A percentile compares a stretch with the other conserved stretches of the same genome.
phyloP scores from a whole-genome alignment of 805 yeast genomes.

The Lachancea cidri region DNA sequence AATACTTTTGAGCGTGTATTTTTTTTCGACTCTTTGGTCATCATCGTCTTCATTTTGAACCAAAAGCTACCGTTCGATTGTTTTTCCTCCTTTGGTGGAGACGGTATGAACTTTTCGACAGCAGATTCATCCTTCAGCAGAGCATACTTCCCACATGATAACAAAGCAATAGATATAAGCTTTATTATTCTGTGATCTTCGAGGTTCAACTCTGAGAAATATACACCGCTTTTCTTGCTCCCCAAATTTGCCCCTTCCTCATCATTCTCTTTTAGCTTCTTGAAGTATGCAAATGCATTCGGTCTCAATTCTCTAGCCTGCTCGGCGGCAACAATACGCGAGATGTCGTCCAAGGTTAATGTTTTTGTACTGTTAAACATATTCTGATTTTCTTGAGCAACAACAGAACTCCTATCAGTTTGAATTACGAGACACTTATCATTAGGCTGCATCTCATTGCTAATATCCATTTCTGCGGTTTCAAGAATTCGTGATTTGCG shows the following conservation, averaged over 20 bases:
- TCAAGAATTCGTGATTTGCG: constrained; percentile 63
- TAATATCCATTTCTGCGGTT: constrained; percentile 36
- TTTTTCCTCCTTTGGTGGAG: constrained; percentile 58
- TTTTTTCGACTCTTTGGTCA: constrained; percentile 26
- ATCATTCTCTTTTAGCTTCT: constrained; percentile 32
- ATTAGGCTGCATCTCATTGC: constrained; percentile 15
- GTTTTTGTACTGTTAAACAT: constrained; percentile 76
- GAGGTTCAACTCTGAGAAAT: constrained; percentile 50
- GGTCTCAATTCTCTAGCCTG: constrained; percentile 93
- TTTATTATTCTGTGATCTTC: constrained; percentile 49
- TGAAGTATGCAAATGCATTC: constrained; percentile 83
- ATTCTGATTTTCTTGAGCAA: constrained; percentile 37
- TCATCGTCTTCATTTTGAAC: constrained; percentile 26
- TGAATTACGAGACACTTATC: constrained; percentile 31
- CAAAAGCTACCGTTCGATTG: constrained; percentile 21
- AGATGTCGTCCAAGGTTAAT: constrained; percentile 90
- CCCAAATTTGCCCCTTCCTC: constrained; percentile 18
- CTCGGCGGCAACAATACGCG: constrained; percentile 94
- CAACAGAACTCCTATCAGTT: constrained; percentile 35
- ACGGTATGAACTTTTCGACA: constrained; percentile 40
- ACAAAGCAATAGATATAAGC: constrained; percentile 43
- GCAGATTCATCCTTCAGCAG: constrained; percentile 10
- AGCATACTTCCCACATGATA: constrained; percentile 23
- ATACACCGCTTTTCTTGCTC: constrained; percentile 34
- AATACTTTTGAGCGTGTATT: constrained; percentile 47